Conservation (phyloP, 2,329 filamentous ascomycete genomes). For the Eurotiales sp. region DNA sequence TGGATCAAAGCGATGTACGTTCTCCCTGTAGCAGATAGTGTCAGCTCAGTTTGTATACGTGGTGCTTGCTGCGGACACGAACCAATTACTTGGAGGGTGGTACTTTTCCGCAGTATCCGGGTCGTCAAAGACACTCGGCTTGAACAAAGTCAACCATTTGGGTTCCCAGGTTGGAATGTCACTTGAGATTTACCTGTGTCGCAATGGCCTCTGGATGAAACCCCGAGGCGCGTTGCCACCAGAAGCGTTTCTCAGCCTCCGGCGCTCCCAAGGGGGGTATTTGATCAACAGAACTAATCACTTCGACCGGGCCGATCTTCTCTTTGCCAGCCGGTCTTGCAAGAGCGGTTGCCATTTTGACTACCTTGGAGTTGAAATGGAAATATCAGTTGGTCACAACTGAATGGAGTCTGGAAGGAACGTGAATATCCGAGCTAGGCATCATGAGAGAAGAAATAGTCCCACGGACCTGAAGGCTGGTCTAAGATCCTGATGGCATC, state of each 20-base stretch:
- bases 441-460: background rate
- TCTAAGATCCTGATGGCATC: background rate
- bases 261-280: background rate
- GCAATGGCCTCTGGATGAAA: background rate
- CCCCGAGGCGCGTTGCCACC: background rate
- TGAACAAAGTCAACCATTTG: background rate
- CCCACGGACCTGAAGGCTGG: background rate
- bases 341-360: background rate
- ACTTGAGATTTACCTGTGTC: background rate
- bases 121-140: conserved; percentile 7
- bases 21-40: conserved; percentile 27
- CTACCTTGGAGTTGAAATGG: background rate
- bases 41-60: background rate
- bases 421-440: background rate
- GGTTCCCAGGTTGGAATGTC: background rate
- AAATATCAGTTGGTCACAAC: background rate
- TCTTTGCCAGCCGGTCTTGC: background rate
- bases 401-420: background rate
- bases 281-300: background rate
- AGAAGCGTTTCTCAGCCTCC: background rate
- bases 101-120: conserved; percentile 22
- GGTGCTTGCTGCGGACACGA: background rate
- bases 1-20: conserved; percentile 47
- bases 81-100: conserved; percentile 38
- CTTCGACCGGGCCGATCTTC: background rate